Conservation (phyloP, 1,139 yeast species). For the Barnettozyma hawaiiensis region DNA sequence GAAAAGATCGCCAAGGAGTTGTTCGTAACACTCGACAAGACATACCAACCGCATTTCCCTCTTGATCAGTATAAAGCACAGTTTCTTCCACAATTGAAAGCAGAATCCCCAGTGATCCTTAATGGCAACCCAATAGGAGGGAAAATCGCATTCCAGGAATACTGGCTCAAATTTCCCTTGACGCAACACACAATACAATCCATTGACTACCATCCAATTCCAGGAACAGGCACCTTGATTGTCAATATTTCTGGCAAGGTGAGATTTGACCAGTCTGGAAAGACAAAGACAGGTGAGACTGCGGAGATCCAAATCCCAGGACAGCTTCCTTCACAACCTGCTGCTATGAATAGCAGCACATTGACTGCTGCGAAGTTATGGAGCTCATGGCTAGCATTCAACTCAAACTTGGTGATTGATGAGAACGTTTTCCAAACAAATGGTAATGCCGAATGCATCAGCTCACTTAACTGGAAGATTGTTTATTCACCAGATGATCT, state of each 20-base stretch:
- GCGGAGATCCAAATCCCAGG: constrained; percentile 33
- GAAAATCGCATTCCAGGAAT: constrained; percentile 53
- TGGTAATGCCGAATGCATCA: constrained; percentile 41
- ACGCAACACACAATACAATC: constrained; percentile 60
- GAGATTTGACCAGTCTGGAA: constrained; percentile 69
- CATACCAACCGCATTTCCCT: constrained; percentile 35
- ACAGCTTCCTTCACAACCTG: constrained; percentile 9
- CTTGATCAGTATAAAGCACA: constrained; percentile 39
- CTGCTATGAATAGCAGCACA: constrained; percentile 3
- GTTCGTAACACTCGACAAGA: constrained; percentile 31
- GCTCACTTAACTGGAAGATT: constrained; percentile 56
- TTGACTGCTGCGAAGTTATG: constrained; percentile 34
- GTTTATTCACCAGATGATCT: constrained; percentile 59
- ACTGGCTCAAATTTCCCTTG: constrained; percentile 57
- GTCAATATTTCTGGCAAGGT: constrained; percentile 59
- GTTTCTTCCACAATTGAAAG: constrained; percentile 44
- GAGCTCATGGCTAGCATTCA: constrained; percentile 70
- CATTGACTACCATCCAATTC: constrained; percentile 65
- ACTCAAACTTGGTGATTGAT: constrained; percentile 53
- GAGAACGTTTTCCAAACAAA: constrained; percentile 40
- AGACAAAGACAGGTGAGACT: constrained; percentile 54
- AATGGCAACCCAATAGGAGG: constrained; percentile 65
- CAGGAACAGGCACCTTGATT: constrained; percentile 55
- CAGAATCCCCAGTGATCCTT: constrained; percentile 45
- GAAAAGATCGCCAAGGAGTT: constrained; percentile 25